Evolutionary conservation across 1,284 basidiomycete genomes (phyloP), one percentile per base, ranked within the genome.

Genomic region (Rhodofomes roseus): DNA sequence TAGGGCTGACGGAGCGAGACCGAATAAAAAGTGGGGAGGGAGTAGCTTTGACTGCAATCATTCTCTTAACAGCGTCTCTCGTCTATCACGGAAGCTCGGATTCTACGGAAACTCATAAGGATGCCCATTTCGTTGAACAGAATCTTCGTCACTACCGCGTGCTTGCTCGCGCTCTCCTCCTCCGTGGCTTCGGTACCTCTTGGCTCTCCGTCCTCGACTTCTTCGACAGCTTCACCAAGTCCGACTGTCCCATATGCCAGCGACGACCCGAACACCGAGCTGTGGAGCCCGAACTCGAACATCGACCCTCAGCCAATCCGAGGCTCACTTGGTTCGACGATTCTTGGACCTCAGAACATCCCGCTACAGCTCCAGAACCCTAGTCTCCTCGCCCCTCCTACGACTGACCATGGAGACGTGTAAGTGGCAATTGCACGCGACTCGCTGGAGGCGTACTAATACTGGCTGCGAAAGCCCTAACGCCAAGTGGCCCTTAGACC

Each of bases 401-500:
- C 78, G 2, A 89, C 87, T 0, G 89, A 92, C 68, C 71, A 79
- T 60, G 89, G 89, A 23, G 77, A 74, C 60, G 74, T 90, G 83
- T 85, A 70, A 59, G 53, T 51, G n/a, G n/a, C 34, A 16, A 44
- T 23, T 34, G 14, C 37, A 22, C 4, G 11, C 81, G 74, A 22
- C 23, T 50, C 16, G 27, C 40, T 56, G 46, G 14, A 6, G 12
- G 4, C 18, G 34, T 34, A 8, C 11, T 7, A 27, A 16, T n/a
- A n/a, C n/a, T n/a, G 11, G 8, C 14, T 4, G 41, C 55, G 60
- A 44, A 62, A 85, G 84, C 12, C 60, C 68, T 7, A 87, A 87
- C 64, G 82, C 85, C 12, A 90, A 89, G 70, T 90, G 89, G 89
- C 82, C 88, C 0, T 89, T 90, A 71, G 75, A 77, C 60, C 70